A percentile compares a stretch with the other conserved stretches of the same genome.
Conservation (phyloP, 73 alveolate genomes). For the Symbiodinium natans region DNA sequence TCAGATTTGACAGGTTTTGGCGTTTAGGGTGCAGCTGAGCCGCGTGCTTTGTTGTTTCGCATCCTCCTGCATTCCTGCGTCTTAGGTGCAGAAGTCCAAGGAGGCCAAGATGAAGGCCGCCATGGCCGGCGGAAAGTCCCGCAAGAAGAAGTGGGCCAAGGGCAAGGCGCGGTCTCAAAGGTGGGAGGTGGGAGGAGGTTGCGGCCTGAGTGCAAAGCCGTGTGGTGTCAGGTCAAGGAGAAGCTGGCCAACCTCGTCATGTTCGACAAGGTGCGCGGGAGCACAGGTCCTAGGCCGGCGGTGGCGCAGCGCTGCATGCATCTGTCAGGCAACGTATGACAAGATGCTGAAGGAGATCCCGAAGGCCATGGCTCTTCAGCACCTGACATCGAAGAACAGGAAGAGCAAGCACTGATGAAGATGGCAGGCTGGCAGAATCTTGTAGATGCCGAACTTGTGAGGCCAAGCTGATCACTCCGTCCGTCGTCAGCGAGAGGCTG, state of each 20-base stretch:
- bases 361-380: too few species aligned
- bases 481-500: constrained; percentile 95
- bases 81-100: constrained; percentile 94
- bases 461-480: constrained; percentile 94
- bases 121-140: constrained; percentile 92
- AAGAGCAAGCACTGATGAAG: too few species aligned
- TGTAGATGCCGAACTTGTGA: too few species aligned
- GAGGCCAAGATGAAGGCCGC: constrained; percentile 94
- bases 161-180: constrained; percentile 93
- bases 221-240: constrained; percentile 95
- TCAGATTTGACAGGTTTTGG: not conserved
- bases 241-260: constrained; percentile 95
- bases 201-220: not conserved
- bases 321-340: constrained; percentile 92
- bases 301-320: too few species aligned
- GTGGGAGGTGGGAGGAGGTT: not conserved
- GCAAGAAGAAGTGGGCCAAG: constrained; percentile 96
- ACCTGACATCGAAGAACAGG: too few species aligned
- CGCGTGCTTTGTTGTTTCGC: not conserved
- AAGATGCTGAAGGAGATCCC: constrained; percentile 95
- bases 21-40: not conserved
- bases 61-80: not conserved
- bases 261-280: constrained; percentile 93
- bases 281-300: too few species aligned
- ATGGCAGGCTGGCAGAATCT: too few species aligned